phyloP scores from a whole-genome alignment of 2,329 filamentous ascomycete species.

The Coleophoma eucalyptorum region DNA sequence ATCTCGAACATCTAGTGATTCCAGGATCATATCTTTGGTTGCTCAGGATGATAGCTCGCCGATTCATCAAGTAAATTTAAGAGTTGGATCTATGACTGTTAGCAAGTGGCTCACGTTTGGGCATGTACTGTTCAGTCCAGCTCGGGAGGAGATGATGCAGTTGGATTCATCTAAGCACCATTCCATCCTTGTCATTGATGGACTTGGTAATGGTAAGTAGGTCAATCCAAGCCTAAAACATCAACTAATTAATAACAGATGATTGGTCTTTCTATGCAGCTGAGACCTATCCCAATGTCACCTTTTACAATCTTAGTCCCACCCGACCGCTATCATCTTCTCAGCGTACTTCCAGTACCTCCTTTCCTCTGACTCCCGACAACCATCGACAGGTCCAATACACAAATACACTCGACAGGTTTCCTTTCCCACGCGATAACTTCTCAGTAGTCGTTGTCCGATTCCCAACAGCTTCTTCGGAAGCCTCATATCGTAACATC shows the following conservation, averaged over 20 bases:
- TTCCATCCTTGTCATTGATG: conserved; percentile 74
- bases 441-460: conserved; percentile 75
- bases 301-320: conserved; percentile 73
- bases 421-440: conserved; percentile 73
- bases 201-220: conserved; percentile 65
- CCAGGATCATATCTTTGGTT: conserved; percentile 12
- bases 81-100: conserved; percentile 77
- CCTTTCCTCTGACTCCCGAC: conserved; percentile 52
- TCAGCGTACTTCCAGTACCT: conserved; percentile 30
- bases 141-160: conserved; percentile 64
- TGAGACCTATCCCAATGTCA: conserved; percentile 70
- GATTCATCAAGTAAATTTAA: conserved; percentile 68
- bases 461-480: conserved; percentile 68
- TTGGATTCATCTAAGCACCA: conserved; percentile 48
- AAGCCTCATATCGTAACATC: conserved; percentile 65
- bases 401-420: conserved; percentile 49
- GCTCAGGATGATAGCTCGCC: conserved; percentile 54
- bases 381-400: conserved; percentile 78
- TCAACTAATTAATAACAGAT: conserved; percentile 33
- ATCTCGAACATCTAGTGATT: conserved; percentile 12
- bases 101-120: conserved; percentile 87
- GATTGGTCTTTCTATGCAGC: conserved; percentile 88
- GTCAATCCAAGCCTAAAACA: not conserved
- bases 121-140: conserved; percentile 77
- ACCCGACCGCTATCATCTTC: conserved; percentile 42